Conservation (phyloP, 164 flowering plant species). For the Annona squamosa region DNA sequence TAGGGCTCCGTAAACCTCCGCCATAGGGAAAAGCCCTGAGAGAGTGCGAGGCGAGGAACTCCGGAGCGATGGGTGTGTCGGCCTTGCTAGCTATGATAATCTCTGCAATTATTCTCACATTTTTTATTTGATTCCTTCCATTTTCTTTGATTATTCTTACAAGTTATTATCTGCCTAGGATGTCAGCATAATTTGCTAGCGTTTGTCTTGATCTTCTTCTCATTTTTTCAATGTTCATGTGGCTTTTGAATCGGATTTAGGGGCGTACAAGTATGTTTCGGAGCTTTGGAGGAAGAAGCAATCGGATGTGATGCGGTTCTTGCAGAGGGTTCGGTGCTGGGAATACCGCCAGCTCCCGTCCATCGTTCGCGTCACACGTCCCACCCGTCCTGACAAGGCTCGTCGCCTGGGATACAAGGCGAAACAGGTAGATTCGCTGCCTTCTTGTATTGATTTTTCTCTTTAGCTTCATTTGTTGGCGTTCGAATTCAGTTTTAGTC, state of each 20-base stretch:
- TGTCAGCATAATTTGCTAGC: too few relatives aligned
- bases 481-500: neutral
- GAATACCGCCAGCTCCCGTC: constrained; percentile 58
- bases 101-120: too few relatives aligned
- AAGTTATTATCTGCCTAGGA: too few relatives aligned
- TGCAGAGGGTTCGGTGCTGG: constrained; percentile 80
- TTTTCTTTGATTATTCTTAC: too few relatives aligned
- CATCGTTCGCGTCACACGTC: constrained; percentile 36
- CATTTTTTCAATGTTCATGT: neutral
- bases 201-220: too few relatives aligned
- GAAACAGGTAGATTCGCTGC: constrained; percentile 30
- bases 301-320: constrained; percentile 78
- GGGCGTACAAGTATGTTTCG: constrained; percentile 69
- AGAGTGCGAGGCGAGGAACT: too few relatives aligned
- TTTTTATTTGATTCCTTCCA: too few relatives aligned
- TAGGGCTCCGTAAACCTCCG: too few relatives aligned
- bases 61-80: too few relatives aligned
- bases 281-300: constrained; percentile 90
- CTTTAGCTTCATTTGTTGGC: neutral
- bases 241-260: constrained; percentile 18
- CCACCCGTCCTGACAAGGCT: constrained; percentile 46
- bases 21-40: too few relatives aligned
- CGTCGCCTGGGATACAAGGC: constrained; percentile 49
- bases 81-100: too few relatives aligned
- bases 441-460: neutral